Evolutionary conservation across 768 basidiomycete genomes (phyloP), one percentile per base, ranked within the genome.

Genomic region (Pleurotus tuber-regium): DNA sequence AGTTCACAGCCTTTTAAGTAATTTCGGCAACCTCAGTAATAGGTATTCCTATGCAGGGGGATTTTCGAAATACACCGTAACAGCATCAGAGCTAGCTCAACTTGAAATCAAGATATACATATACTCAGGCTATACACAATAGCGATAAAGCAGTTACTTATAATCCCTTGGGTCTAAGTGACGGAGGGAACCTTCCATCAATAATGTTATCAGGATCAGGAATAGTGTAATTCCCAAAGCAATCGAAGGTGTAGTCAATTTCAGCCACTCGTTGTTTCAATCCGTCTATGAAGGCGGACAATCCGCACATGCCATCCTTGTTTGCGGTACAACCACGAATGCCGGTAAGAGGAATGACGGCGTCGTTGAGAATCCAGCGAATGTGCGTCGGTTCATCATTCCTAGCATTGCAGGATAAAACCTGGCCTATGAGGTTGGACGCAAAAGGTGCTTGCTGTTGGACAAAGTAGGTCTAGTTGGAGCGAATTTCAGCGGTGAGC

Each of bases 291-390:
- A 88, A 91, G 0, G 78, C 71, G 12, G 68, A 62, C 18, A 90
- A 62, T 1, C 78, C 73, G 54, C 89, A 92, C 39, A 87, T 57
- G 1, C 89, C 89, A 44, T 84, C 72, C 18, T 70, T 67, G 56
- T 82, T 72, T 11, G 66, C 60, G 1, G 70, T 73, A 59, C 88
- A 91, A 14, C 83, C 84, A 3, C 69, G 69, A 47, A 90, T 73
- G 7, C 83, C 80, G 1, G 78, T 83, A 12, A 89, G 72, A 1
- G 89, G 87, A 2, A 86, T 73, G 1, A 84, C 81, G 0, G 77
- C 89, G 57, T 91, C 89, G 61, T 92, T 90, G 57, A 89, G 70
- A 39, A 89, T 76, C 65, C 86, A 74, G 6, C 87, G 77, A 51
- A 90, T 84, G 51, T 86, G 76, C 54, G 56, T 66, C 8, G 61